A percentile compares a stretch with the other conserved stretches of the same genome.
These are phyloP conservation scores for Peniophora sp. DNA, from an alignment of 1,284 basidiomycete species.

Conservation along the genomic window DNA sequence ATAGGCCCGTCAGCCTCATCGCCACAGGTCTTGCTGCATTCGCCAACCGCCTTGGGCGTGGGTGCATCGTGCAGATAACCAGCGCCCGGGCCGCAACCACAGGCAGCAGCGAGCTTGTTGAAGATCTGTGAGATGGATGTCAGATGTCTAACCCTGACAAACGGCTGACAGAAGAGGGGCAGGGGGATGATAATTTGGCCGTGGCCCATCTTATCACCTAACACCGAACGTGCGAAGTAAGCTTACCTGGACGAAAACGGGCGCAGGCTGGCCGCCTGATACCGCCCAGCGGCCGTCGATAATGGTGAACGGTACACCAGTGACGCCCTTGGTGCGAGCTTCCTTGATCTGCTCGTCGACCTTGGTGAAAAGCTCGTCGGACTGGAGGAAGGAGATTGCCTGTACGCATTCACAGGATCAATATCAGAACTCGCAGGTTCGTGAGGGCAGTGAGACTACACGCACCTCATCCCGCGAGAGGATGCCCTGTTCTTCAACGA, in stretches of 20 bases:
- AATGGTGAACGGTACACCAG: constrained; percentile 74
- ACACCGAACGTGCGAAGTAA: too few relatives aligned
- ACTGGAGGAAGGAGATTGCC: constrained; percentile 51
- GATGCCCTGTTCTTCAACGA: constrained; percentile 50
- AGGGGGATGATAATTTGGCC: too few relatives aligned
- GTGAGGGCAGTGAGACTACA: not conserved
- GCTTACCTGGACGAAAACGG: constrained; percentile 64
- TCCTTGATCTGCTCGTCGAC: constrained; percentile 62
- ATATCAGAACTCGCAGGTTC: not conserved
- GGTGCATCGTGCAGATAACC: constrained; percentile 1
- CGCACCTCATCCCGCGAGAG: constrained; percentile 57
- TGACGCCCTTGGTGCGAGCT: constrained; percentile 64
- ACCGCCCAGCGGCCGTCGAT: constrained; percentile 77
- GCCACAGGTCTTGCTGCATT: too few relatives aligned
- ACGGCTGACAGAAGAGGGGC: too few relatives aligned
- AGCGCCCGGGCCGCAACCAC: constrained; percentile 3
- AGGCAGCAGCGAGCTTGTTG: constrained; percentile 8
- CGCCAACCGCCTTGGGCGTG: too few relatives aligned
- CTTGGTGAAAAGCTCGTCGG: constrained; percentile 59
- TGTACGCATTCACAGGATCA: constrained; percentile 12
- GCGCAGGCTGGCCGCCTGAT: constrained; percentile 64
- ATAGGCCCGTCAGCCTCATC: too few relatives aligned
- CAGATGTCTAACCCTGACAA: too few relatives aligned
- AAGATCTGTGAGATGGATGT: constrained; percentile 15
- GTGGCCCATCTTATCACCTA: too few relatives aligned